Percentiles rank a stretch among this genome's conserved stretches.
Conservation (phyloP, 2,329 filamentous ascomycete genomes). For the Diaporthe sp. region DNA sequence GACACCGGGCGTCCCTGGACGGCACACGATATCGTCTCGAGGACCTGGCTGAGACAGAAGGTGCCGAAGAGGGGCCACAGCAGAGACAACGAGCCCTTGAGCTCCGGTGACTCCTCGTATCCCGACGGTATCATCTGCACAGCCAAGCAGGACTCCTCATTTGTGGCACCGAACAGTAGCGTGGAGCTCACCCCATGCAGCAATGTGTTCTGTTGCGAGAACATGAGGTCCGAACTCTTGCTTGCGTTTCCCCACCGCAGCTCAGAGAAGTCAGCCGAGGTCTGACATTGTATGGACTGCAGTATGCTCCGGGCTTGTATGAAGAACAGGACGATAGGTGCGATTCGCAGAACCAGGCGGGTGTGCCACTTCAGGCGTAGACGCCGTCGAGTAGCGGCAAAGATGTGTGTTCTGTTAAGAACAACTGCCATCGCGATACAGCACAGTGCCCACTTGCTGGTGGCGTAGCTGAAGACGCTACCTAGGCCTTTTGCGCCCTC, state of each 20-base stretch:
- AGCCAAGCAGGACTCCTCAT: conserved; percentile 80
- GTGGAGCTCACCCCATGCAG: conserved; percentile 80
- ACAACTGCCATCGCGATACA: conserved; percentile 90
- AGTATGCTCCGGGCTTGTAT: conserved; percentile 79
- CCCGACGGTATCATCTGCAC: conserved; percentile 77
- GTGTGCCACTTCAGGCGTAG: conserved; percentile 82
- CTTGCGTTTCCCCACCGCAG: conserved; percentile 78
- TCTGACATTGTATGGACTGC: conserved; percentile 93
- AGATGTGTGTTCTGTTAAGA: conserved; percentile 92
- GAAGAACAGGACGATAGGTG: conserved; percentile 78
- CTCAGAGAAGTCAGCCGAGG: conserved; percentile 77
- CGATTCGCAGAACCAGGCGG: conserved; percentile 76
- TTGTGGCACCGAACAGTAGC: conserved; percentile 80
- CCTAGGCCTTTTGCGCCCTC: conserved; percentile 79
- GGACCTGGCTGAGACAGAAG: conserved; percentile 82
- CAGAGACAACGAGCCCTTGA: conserved; percentile 82
- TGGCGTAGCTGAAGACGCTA: conserved; percentile 90
- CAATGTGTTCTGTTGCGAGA: conserved; percentile 76
- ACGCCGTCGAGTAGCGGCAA: conserved; percentile 87
- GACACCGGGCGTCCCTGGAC: conserved; percentile 85
- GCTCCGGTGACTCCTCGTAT: conserved; percentile 64
- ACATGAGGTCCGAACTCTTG: conserved; percentile 77
- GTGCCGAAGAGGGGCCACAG: conserved; percentile 83
- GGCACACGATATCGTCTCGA: conserved; percentile 90
- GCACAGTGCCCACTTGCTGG: conserved; percentile 90